Conservation (phyloP, 352 stramenopile species). For the Pythium insidiosum region DNA sequence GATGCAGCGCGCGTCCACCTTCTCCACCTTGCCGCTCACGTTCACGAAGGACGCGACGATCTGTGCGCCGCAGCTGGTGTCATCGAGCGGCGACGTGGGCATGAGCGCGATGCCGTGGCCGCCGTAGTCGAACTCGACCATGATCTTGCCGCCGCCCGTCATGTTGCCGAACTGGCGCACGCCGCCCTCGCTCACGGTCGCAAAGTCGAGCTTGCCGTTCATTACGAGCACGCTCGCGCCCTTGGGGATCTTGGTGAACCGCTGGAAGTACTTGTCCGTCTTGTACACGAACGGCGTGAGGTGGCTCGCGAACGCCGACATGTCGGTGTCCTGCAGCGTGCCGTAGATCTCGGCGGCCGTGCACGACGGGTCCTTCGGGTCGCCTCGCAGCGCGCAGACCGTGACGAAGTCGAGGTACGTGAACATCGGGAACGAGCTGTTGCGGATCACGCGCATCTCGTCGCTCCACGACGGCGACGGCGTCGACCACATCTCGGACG, state of each 20-base stretch:
- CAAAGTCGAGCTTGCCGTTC: slow-evolving; percentile 27
- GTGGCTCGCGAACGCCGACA: slow-evolving; percentile 4
- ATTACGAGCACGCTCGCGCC: slow-evolving; percentile 31
- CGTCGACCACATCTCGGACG: slow-evolving; percentile 22
- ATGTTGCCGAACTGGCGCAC: slow-evolving; percentile 17
- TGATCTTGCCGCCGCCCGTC: slow-evolving; percentile 20
- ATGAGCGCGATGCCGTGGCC: slow-evolving; percentile 24
- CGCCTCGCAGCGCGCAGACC: slow-evolving; percentile 12
- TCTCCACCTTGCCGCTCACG: slow-evolving; percentile 13
- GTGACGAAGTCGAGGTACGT: too few species aligned
- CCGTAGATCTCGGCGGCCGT: too few species aligned
- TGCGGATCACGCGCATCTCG: neutral
- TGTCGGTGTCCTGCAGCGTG: neutral
- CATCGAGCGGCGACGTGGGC: slow-evolving; percentile 18
- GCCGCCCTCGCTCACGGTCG: slow-evolving; percentile 31
- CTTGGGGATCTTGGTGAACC: slow-evolving; percentile 17
- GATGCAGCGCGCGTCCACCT: slow-evolving; percentile 30
- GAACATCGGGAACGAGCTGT: slow-evolving; percentile 10
- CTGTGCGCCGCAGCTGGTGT: slow-evolving; percentile 17
- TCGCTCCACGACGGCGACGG: slow-evolving; percentile 6
- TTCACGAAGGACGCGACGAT: slow-evolving; percentile 28
- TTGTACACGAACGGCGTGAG: slow-evolving; percentile 21
- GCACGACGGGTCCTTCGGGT: slow-evolving; percentile 8
- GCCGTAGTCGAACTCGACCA: slow-evolving; percentile 35
- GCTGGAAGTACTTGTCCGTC: slow-evolving; percentile 24